These are phyloP conservation scores for Lactarius hatsudake DNA, from an alignment of 768 basidiomycete species.

Conservation along the genomic window DNA sequence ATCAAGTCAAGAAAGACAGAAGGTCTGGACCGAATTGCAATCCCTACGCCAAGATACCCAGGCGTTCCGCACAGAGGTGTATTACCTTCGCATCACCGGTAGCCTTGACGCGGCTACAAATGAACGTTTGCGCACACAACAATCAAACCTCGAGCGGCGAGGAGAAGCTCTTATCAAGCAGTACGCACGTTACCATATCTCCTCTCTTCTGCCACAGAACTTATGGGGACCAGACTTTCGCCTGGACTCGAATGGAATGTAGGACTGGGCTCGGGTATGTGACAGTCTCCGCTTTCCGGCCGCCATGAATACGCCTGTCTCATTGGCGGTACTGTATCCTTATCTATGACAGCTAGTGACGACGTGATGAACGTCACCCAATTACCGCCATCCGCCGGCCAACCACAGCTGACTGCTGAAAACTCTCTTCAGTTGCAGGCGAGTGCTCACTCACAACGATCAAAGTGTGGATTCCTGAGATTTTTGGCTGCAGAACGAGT, in stretches of 20 bases:
- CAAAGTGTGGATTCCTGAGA: neutral
- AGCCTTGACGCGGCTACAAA: conserved; percentile 1
- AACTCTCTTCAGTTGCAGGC: conserved; percentile 16
- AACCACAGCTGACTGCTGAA: neutral
- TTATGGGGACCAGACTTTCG: conserved; percentile 11
- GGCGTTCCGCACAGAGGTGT: conserved; percentile 14
- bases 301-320: neutral
- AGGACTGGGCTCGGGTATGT: neutral
- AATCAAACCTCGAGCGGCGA: conserved; percentile 13
- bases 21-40: conserved; percentile 4
- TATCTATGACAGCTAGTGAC: neutral
- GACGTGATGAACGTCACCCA: neutral
- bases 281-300: neutral
- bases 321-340: neutral
- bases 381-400: neutral
- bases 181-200: neutral
- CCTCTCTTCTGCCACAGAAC: neutral
- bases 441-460: neutral
- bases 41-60: conserved; percentile 12
- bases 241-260: conserved; percentile 15
- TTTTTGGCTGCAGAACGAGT: neutral
- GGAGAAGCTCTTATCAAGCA: conserved; percentile 15
- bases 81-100: conserved; percentile 13
- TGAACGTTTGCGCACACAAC: conserved; percentile 9
- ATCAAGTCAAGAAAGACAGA: conserved; percentile 10